A percentile compares a stretch with the other conserved stretches of the same genome.
phyloP scores from a whole-genome alignment of 23 red algal genomes.

The Gracilaria domingensis region DNA sequence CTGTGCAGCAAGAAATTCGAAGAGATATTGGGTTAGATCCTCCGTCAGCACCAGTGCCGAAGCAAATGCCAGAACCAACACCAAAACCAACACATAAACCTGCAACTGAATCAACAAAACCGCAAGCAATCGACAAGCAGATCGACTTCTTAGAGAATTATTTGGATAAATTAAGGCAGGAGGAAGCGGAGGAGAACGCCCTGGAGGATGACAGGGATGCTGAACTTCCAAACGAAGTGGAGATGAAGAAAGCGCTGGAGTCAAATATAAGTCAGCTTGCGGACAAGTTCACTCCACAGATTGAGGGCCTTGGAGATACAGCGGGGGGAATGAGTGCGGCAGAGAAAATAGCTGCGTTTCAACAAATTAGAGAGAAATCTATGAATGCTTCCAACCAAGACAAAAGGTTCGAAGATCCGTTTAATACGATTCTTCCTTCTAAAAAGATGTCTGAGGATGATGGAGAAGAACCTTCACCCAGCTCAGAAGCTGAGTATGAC shows the following conservation, averaged over 20 bases:
- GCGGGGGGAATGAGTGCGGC: slow-evolving; percentile 57
- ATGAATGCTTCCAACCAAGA: slow-evolving; percentile 19
- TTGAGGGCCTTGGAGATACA: slow-evolving; percentile 38
- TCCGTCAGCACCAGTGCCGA: background rate
- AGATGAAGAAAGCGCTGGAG: slow-evolving; percentile 9
- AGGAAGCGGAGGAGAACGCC: slow-evolving; percentile 15
- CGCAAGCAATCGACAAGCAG: slow-evolving; percentile 51
- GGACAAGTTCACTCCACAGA: slow-evolving; percentile 35
- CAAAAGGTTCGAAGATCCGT: slow-evolving; percentile 31
- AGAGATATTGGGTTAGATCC: slow-evolving; percentile 13
- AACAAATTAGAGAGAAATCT: slow-evolving; percentile 27
- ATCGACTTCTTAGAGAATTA: slow-evolving; percentile 54
- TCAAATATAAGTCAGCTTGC: background rate
- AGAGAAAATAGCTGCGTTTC: slow-evolving; percentile 62
- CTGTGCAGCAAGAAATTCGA: background rate
- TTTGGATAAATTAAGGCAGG: slow-evolving; percentile 51
- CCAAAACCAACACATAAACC: background rate
- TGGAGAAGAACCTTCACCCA: slow-evolving; percentile 37
- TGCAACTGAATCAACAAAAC: background rate
- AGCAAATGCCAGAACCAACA: background rate
- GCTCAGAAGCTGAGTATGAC: slow-evolving; percentile 40
- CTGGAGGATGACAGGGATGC: background rate
- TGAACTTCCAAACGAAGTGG: background rate
- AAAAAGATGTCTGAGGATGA: slow-evolving; percentile 38
- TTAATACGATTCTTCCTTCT: slow-evolving; percentile 23